A percentile compares a stretch with the other conserved stretches of the same genome.
These are phyloP conservation scores for Talaromyces sp. DNA, from an alignment of 2,329 filamentous ascomycete species.

Conservation along the genomic window DNA sequence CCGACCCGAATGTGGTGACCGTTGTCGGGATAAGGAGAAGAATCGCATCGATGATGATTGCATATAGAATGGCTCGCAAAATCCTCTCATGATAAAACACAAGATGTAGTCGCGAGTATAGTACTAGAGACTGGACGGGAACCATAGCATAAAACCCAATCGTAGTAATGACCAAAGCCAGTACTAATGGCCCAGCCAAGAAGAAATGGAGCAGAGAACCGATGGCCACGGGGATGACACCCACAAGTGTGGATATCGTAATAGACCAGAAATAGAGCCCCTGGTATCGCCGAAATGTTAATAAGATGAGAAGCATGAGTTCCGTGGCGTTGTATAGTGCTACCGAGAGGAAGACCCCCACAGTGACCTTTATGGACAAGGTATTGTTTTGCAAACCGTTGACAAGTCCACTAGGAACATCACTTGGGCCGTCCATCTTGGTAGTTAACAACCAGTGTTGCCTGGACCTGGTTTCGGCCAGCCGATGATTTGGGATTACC, in stretches of 20 bases:
- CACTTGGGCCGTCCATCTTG: background rate
- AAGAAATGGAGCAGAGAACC: conserved; percentile 31
- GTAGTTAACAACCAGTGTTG: background rate
- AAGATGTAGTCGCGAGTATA: conserved; percentile 54
- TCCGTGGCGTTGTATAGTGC: conserved; percentile 39
- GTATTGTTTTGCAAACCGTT: background rate
- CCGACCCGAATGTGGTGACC: conserved; percentile 46
- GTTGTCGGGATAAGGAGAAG: conserved; percentile 21
- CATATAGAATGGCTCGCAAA: conserved; percentile 43
- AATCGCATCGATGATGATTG: conserved; percentile 46
- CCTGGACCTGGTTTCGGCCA: background rate
- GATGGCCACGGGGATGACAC: conserved; percentile 20
- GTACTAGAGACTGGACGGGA: conserved; percentile 51
- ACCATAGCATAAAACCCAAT: conserved; percentile 52
- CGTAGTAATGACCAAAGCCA: conserved; percentile 28
- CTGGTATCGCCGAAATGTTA: conserved; percentile 20
- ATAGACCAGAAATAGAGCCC: conserved; percentile 30
- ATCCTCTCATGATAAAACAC: conserved; percentile 42
- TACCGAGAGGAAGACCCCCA: conserved; percentile 22
- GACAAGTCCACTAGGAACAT: background rate
- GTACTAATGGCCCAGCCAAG: conserved; percentile 17
- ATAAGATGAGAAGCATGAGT: conserved; percentile 21
- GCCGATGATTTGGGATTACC: background rate
- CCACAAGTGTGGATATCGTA: conserved; percentile 19
- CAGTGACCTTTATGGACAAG: background rate